These are phyloP conservation scores for Fusarium pseudoanthophilum DNA, from an alignment of 2,329 filamentous ascomycete genomes.

Conservation along the genomic window DNA sequence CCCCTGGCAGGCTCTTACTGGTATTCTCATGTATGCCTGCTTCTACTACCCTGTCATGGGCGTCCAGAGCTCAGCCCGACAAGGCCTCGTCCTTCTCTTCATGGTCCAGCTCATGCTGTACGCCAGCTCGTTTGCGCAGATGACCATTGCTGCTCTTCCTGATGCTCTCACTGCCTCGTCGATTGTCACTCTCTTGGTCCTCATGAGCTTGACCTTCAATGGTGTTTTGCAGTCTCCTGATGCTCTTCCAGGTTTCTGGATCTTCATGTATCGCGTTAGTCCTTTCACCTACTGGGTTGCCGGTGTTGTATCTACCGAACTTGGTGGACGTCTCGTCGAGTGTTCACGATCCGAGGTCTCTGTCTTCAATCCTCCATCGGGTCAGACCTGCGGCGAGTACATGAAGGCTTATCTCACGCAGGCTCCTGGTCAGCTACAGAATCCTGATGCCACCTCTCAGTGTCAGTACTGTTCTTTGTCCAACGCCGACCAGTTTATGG, in stretches of 20 bases:
- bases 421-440: slow-evolving; percentile 44
- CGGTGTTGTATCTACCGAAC: slow-evolving; percentile 57
- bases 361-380: slow-evolving; percentile 69
- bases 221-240: slow-evolving; percentile 67
- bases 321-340: slow-evolving; percentile 43
- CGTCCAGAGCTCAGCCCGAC: slow-evolving; percentile 62
- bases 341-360: slow-evolving; percentile 68
- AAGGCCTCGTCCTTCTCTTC: slow-evolving; percentile 73
- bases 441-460: slow-evolving; percentile 14
- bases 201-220: slow-evolving; percentile 39
- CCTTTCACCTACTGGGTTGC: slow-evolving; percentile 73
- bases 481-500: slow-evolving; percentile 31
- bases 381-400: slow-evolving; percentile 57
- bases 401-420: slow-evolving; percentile 60
- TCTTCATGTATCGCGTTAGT: slow-evolving; percentile 75
- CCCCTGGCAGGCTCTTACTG: slow-evolving; percentile 74
- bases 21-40: slow-evolving; percentile 69
- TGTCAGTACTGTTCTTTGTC: slow-evolving; percentile 28
- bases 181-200: slow-evolving; percentile 65
- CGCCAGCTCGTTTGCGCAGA: slow-evolving; percentile 76
- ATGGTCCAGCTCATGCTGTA: slow-evolving; percentile 76
- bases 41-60: slow-evolving; percentile 76
- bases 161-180: slow-evolving; percentile 66
- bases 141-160: slow-evolving; percentile 77
- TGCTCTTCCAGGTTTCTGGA: slow-evolving; percentile 73